Evolutionary conservation across 805 yeast genomes (phyloP).

Genomic region (Teunomyces stri): DNA sequence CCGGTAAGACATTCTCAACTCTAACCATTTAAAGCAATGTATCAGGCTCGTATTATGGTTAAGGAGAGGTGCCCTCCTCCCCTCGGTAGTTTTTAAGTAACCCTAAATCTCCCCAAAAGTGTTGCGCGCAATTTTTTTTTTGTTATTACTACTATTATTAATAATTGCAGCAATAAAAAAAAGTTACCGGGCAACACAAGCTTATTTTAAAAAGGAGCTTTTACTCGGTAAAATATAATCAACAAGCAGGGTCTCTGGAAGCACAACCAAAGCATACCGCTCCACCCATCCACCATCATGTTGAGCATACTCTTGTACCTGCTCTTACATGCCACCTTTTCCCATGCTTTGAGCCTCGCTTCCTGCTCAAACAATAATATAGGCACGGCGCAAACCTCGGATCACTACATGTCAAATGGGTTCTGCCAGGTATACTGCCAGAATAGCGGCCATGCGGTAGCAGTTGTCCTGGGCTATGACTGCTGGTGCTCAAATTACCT

Average conservation of each 20-base stretch:
- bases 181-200: background rate
- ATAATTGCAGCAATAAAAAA: background rate
- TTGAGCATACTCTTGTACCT: background rate
- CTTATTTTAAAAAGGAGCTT: background rate
- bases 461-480: conserved; percentile 46
- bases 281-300: background rate
- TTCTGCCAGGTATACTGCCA: conserved; percentile 47
- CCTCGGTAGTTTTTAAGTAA: background rate
- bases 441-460: conserved; percentile 45
- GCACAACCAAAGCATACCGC: background rate
- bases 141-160: background rate
- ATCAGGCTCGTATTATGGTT: background rate
- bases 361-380: conserved; percentile 25
- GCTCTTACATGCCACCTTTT: conserved; percentile 1
- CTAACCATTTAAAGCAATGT: background rate
- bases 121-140: background rate
- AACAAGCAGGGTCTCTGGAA: background rate
- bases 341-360: conserved; percentile 7
- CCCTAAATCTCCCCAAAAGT: background rate
- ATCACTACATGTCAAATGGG: conserved; percentile 47
- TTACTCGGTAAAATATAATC: background rate
- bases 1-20: background rate
- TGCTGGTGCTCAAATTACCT: conserved; percentile 64
- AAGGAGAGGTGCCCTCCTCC: background rate
- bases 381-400: conserved; percentile 13